Base-by-base conservation (phyloP, 495 filamentous ascomycete species). In the Aspergillus asperescens region DNA sequence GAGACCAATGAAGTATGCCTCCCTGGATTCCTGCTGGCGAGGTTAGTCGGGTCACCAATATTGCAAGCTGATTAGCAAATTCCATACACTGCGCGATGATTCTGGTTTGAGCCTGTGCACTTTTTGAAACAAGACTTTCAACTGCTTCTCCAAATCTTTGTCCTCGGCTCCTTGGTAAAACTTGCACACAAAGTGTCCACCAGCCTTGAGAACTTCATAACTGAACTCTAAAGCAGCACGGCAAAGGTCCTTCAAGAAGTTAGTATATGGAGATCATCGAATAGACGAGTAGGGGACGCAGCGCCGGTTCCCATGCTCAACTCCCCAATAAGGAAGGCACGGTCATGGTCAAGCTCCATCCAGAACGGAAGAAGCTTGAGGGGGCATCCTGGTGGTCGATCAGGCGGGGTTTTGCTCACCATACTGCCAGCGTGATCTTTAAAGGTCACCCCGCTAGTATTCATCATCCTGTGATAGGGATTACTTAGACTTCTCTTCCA, bases 381-480 rank as follows among this genome's bases (percentile, higher is more conserved):
- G n/a, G n/a, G n/a, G n/a, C n/a, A n/a, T n/a, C n/a, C n/a, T n/a
- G n/a, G n/a, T n/a, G n/a, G n/a, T n/a, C n/a, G n/a, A n/a, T n/a
- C n/a, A n/a, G n/a, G n/a, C n/a, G n/a, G n/a, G n/a, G n/a, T n/a
- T n/a, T n/a, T n/a, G n/a, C 84, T 60, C 73, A 96, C 93, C 88
- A 98, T 98, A 70, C 90, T 96, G 28, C 89, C 89, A 23, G 82
- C 86, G 71, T 98, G 94, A 71, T 98, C 93, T 66, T 80, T 81
- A 67, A 94, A 89, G 15, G 62, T 66, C 54, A 89, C 84, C 32
- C 93, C 93, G 68, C 87, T 96, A 43, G 90, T 95, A 71, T 97
- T 96, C 90, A 96, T 96, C 89, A 98, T 86, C 93, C 93, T 98
- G 75, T 66, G 66, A 81, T 91, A 90, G 44, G 91, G 88, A 78